Conservation (phyloP, 768 basidiomycete genomes). For the Mycena latifolia region DNA sequence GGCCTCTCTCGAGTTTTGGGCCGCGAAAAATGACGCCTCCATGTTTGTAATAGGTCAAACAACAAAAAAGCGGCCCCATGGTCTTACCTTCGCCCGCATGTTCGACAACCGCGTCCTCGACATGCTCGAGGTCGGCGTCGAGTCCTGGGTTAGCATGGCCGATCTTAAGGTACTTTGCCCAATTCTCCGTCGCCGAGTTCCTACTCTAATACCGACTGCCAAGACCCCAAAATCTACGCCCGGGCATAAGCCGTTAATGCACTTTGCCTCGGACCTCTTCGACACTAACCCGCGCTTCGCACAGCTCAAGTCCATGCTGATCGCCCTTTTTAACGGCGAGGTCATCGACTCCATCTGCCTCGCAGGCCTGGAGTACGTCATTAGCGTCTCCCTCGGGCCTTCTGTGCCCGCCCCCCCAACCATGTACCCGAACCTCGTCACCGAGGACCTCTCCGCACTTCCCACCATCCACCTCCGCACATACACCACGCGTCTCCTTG, state of each 20-base stretch:
- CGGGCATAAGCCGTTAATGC: slow-evolving; percentile 92
- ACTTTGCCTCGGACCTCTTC: slow-evolving; percentile 96
- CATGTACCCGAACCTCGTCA: slow-evolving; percentile 32
- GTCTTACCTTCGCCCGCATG: slow-evolving; percentile 87
- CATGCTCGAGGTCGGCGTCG: slow-evolving; percentile 95
- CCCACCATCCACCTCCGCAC: slow-evolving; percentile 92
- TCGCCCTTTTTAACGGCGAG: slow-evolving; percentile 93
- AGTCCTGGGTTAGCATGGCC: slow-evolving; percentile 81
- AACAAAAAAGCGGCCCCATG: slow-evolving; percentile 94
- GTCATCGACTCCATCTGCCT: slow-evolving; percentile 87
- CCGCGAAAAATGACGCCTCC: slow-evolving; percentile 92
- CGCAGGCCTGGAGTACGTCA: slow-evolving; percentile 87
- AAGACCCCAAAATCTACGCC: slow-evolving; percentile 91
- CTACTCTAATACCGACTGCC: not conserved
- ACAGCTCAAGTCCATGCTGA: slow-evolving; percentile 91
- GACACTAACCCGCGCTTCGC: slow-evolving; percentile 93
- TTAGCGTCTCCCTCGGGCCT: slow-evolving; percentile 77
- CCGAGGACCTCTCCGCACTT: slow-evolving; percentile 60
- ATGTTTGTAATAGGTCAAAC: slow-evolving; percentile 92
- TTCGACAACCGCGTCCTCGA: slow-evolving; percentile 90
- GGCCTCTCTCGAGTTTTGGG: slow-evolving; percentile 93
- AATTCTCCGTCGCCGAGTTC: not conserved
- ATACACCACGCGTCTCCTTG: slow-evolving; percentile 80
- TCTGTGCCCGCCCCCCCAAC: slow-evolving; percentile 66
- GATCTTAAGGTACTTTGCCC: slow-evolving; percentile 80